These are phyloP conservation scores for Anisodus acutangulus DNA, from an alignment of 257 asterid genomes.

Conservation along the genomic window DNA sequence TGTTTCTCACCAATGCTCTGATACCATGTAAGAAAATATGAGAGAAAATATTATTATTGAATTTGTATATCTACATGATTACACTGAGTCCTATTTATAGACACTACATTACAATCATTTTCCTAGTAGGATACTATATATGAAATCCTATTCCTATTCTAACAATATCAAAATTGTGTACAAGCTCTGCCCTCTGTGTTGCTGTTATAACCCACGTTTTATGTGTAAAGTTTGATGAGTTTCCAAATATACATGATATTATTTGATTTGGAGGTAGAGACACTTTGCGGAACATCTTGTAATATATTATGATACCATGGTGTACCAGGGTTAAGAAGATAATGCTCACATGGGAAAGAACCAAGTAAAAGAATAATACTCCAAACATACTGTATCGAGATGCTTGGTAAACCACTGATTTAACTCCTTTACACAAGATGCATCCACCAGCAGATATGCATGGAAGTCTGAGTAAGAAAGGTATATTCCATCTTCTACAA, in stretches of 20 bases:
- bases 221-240: not conserved
- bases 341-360: not conserved
- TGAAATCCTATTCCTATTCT: too few species aligned
- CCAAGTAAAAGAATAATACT: not conserved
- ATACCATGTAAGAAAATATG: too few species aligned
- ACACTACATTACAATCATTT: slow-evolving; percentile 40
- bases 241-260: not conserved
- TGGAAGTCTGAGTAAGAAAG: slow-evolving; percentile 88
- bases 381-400: slow-evolving; percentile 70
- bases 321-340: not conserved
- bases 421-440: slow-evolving; percentile 86
- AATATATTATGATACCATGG: not conserved
- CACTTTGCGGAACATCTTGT: not conserved
- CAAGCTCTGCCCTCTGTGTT: not conserved
- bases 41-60: too few species aligned
- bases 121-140: too few species aligned
- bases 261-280: not conserved
- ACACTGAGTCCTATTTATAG: slow-evolving; percentile 91
- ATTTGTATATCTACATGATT: too few species aligned
- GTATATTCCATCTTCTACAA: slow-evolving; percentile 85
- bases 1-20: too few species aligned
- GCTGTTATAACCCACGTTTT: not conserved
- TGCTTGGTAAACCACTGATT: slow-evolving; percentile 91
- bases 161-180: not conserved
- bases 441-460: slow-evolving; percentile 76